These are phyloP conservation scores for Penicillium sp. DNA, from an alignment of 2,329 filamentous ascomycete genomes.

Conservation along the genomic window DNA sequence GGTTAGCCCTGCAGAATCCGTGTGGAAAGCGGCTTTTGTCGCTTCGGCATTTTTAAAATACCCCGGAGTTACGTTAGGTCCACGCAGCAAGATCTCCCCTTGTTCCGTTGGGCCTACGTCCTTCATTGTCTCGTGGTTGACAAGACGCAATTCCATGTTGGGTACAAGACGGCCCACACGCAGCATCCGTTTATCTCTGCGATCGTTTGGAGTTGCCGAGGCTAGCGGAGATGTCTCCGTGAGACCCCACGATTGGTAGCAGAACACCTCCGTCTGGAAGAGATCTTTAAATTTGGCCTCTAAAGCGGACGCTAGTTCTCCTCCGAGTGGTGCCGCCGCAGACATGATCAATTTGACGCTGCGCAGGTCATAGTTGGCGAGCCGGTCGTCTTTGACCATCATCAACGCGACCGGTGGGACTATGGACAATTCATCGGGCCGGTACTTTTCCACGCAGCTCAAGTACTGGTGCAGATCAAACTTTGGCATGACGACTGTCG, in stretches of 20 bases:
- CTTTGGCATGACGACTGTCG: neutral
- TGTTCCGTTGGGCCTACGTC: neutral
- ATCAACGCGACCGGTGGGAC: neutral
- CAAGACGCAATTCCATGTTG: neutral
- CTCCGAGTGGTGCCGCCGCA: neutral
- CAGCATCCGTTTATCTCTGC: neutral
- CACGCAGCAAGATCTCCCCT: neutral
- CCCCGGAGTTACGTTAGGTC: neutral
- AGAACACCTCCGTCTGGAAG: neutral
- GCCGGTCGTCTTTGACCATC: neutral
- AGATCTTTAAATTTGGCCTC: neutral
- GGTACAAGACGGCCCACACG: neutral
- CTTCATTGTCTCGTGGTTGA: neutral
- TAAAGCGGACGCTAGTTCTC: neutral
- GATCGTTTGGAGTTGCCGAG: neutral
- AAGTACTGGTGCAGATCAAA: neutral
- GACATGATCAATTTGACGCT: neutral
- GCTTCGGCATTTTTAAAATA: neutral
- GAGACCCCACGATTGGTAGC: neutral
- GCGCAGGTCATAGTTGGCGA: neutral
- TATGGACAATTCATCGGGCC: neutral
- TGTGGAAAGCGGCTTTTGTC: neutral
- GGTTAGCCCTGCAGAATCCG: neutral
- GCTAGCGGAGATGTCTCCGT: neutral
- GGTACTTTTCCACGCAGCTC: neutral